Percentiles rank a stretch among this genome's conserved stretches.
Conservation (phyloP, 129 eudicot genomes). For the Oenanthe sinensis region DNA sequence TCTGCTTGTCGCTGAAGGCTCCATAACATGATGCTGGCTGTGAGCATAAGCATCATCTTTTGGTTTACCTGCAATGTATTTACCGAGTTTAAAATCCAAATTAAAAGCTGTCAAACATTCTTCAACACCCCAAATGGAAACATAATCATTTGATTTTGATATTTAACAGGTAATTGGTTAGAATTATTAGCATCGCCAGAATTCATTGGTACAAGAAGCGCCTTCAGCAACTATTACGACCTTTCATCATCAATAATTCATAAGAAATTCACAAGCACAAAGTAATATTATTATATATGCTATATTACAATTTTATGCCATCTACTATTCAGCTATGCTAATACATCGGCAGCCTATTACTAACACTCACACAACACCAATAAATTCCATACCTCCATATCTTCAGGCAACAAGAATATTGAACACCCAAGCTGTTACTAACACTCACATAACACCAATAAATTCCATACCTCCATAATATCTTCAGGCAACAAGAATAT, state of each 20-base stretch:
- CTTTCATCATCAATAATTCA: neutral
- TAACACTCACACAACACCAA: neutral
- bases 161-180: neutral
- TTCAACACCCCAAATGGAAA: neutral
- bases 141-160: neutral
- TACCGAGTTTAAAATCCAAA: neutral
- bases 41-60: conserved; percentile 84
- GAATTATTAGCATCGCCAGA: neutral
- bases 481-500: conserved; percentile 91
- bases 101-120: neutral
- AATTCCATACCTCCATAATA: conserved; percentile 72
- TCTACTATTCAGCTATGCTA: neutral
- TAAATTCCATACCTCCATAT: conserved; percentile 64
- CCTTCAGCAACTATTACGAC: neutral
- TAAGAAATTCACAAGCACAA: neutral
- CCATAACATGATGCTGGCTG: conserved; percentile 96
- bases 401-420: conserved; percentile 86
- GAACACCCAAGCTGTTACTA: conserved; percentile 73
- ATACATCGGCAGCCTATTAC: neutral
- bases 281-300: no score
- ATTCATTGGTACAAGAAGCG: neutral
- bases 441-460: neutral
- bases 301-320: neutral
- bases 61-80: conserved; percentile 62
- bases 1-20: conserved; percentile 67